Percentiles rank a stretch among this genome's conserved stretches.
These are phyloP conservation scores for Sherardia arvensis DNA, from an alignment of 257 asterid species.

Conservation along the genomic window DNA sequence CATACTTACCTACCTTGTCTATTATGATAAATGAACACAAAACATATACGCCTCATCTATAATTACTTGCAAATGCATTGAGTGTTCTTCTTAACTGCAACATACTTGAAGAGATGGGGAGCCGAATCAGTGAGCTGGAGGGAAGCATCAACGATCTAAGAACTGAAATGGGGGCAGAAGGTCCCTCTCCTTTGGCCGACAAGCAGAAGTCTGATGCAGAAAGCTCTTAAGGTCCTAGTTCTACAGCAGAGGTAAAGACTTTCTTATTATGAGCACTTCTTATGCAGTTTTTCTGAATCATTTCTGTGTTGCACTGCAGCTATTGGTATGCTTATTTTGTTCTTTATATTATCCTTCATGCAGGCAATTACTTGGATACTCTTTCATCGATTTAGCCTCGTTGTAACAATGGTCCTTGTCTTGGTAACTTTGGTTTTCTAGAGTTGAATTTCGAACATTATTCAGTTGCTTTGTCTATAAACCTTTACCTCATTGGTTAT, in stretches of 20 bases:
- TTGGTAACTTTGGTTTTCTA: neutral
- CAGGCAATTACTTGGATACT: neutral
- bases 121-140: constrained; percentile 14
- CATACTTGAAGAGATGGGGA: constrained; percentile 18
- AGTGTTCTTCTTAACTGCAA: constrained; percentile 12
- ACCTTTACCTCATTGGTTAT: neutral
- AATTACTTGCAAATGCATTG: neutral
- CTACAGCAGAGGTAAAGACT: constrained; percentile 1
- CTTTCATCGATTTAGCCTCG: neutral
- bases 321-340: neutral
- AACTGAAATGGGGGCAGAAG: constrained; percentile 15
- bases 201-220: constrained; percentile 9
- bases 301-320: neutral
- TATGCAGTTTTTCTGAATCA: neutral
- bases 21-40: neutral
- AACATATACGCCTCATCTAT: neutral
- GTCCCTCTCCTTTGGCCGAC: constrained; percentile 11
- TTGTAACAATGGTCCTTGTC: neutral
- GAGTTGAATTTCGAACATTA: neutral
- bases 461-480: neutral
- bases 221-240: neutral
- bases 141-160: constrained; percentile 18
- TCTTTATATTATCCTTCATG: neutral
- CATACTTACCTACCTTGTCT: neutral
- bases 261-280: neutral